A percentile compares a stretch with the other conserved stretches of the same genome.
These are phyloP conservation scores for Thermothielavioides terrestris DNA, from an alignment of 495 filamentous ascomycete genomes.

Conservation along the genomic window DNA sequence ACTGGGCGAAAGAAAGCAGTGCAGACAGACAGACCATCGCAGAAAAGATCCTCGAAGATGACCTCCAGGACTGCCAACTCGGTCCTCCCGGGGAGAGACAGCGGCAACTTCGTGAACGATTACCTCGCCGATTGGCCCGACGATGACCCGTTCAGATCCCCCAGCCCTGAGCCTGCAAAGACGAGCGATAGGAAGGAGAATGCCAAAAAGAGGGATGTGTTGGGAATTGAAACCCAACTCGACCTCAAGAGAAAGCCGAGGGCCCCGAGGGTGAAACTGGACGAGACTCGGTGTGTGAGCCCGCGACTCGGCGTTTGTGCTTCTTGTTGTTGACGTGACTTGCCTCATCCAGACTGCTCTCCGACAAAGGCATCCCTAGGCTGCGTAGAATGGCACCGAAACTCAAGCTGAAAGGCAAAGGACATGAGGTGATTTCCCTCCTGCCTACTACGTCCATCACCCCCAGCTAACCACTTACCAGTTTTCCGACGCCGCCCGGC, in stretches of 20 bases:
- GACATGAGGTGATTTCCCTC: constrained; percentile 65
- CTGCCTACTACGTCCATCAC: neutral
- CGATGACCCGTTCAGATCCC: constrained; percentile 28
- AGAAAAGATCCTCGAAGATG: constrained; percentile 1
- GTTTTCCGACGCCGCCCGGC: constrained; percentile 75
- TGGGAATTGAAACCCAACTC: constrained; percentile 84
- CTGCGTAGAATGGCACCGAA: constrained; percentile 61
- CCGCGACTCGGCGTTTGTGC: no score
- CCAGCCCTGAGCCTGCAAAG: constrained; percentile 24
- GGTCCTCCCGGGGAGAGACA: neutral
- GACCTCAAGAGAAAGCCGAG: constrained; percentile 63
- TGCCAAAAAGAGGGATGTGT: constrained; percentile 29
- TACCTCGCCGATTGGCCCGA: constrained; percentile 25
- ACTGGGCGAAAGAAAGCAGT: no score
- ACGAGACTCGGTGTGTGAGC: constrained; percentile 63
- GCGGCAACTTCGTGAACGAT: constrained; percentile 15
- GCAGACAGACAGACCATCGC: neutral
- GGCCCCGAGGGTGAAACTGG: constrained; percentile 71
- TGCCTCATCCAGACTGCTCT: constrained; percentile 55
- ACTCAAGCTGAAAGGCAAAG: constrained; percentile 83
- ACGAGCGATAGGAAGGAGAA: constrained; percentile 22
- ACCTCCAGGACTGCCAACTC: constrained; percentile 8
- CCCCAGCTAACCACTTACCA: constrained; percentile 24
- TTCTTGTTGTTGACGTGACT: no score
- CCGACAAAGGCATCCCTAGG: constrained; percentile 73